Conservation (phyloP, 1,284 basidiomycete genomes). For the Flammula alnicola region DNA sequence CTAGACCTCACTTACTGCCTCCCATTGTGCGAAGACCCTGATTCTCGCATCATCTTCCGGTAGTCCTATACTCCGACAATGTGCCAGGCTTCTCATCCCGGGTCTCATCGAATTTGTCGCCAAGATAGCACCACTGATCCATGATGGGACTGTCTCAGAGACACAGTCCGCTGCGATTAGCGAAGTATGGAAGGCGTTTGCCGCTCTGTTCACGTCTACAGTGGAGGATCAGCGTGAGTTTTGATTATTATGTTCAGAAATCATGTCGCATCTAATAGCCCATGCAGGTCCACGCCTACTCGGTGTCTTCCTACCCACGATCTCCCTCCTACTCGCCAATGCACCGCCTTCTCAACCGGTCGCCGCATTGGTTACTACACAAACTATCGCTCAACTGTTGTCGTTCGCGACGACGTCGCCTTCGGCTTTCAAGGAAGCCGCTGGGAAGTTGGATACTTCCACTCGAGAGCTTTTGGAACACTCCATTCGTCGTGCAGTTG, state of each 20-base stretch:
- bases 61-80: conserved; percentile 72
- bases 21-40: conserved; percentile 87
- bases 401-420: conserved; percentile 79
- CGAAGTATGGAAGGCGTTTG: conserved; percentile 85
- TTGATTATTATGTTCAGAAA: neutral
- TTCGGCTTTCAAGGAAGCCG: conserved; percentile 86
- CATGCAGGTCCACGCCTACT: conserved; percentile 76
- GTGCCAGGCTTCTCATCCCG: conserved; percentile 76
- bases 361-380: conserved; percentile 51
- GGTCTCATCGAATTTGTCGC: conserved; percentile 81
- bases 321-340: conserved; percentile 76
- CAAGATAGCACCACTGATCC: conserved; percentile 61
- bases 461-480: conserved; percentile 74
- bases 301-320: conserved; percentile 79
- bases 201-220: conserved; percentile 63
- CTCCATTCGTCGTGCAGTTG: conserved; percentile 79
- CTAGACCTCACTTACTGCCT: conserved; percentile 78
- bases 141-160: conserved; percentile 59
- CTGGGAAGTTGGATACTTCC: conserved; percentile 66
- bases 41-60: conserved; percentile 68
- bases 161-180: conserved; percentile 64
- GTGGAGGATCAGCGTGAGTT: conserved; percentile 69
- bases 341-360: conserved; percentile 45
- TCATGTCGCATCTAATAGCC: too few species aligned
- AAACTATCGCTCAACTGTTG: conserved; percentile 78